These are phyloP conservation scores for Paraphaeosphaeria sporulosa DNA, from an alignment of 2,329 filamentous ascomycete genomes.

Conservation along the genomic window DNA sequence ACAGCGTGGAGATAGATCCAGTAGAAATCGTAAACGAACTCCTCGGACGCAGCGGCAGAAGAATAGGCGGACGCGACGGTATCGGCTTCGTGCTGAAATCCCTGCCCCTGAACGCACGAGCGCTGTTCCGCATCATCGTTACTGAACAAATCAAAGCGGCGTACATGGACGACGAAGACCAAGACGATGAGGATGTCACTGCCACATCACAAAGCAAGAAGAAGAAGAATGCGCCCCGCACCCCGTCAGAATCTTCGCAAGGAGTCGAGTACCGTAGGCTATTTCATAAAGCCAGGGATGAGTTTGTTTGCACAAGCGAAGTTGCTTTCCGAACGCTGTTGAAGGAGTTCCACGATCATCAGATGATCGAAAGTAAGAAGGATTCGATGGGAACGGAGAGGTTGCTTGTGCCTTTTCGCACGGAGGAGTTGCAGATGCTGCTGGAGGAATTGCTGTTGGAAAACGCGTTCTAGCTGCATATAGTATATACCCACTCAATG, in stretches of 20 bases:
- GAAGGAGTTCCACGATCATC: conserved; percentile 98
- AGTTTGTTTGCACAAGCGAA: conserved; percentile 96
- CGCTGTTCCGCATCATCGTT: conserved; percentile 83
- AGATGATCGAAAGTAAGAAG: conserved; percentile 91
- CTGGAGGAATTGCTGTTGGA: conserved; percentile 74
- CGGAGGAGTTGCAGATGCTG: conserved; percentile 86
- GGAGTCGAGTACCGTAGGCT: conserved; percentile 90
- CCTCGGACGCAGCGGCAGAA: conserved; percentile 79
- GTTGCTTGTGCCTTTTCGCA: conserved; percentile 82
- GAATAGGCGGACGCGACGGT: conserved; percentile 87
- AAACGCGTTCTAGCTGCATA: conserved; percentile 33
- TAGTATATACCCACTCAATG: conserved; percentile 16
- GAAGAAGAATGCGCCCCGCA: conserved; percentile 34
- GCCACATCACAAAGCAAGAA: conserved; percentile 34
- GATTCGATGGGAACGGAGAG: conserved; percentile 86
- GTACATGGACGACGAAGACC: conserved; percentile 53
- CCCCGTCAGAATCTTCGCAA: conserved; percentile 48
- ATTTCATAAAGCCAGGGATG: conserved; percentile 94
- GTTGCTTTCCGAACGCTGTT: conserved; percentile 93
- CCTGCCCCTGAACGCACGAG: conserved; percentile 90
- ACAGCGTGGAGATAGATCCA: conserved; percentile 76
- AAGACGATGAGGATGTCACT: conserved; percentile 29
- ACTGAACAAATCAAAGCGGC: conserved; percentile 80
- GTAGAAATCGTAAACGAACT: conserved; percentile 91
- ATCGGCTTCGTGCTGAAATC: conserved; percentile 90